phyloP scores from a whole-genome alignment of 768 basidiomycete species.

The Rubroboletus satanas region DNA sequence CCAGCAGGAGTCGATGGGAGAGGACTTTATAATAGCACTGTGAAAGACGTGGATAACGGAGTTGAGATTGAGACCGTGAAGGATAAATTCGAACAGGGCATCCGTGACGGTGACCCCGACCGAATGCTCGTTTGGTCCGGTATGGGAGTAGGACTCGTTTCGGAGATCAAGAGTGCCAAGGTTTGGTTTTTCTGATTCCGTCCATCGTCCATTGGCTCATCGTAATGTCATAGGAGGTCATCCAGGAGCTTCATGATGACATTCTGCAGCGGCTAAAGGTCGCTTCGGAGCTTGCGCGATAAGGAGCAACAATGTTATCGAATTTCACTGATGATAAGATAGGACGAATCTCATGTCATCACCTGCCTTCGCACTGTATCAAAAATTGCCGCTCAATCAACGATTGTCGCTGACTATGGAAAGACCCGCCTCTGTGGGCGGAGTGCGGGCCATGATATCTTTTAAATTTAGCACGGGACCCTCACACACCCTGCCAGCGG shows the following conservation, averaged over 20 bases:
- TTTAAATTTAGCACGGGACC: constrained; percentile 4
- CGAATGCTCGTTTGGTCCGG: constrained; percentile 68
- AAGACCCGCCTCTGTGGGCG: neutral
- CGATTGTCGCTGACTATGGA: constrained; percentile 1
- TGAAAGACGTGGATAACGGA: constrained; percentile 53
- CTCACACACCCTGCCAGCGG: constrained; percentile 7
- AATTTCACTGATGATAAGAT: constrained; percentile 23
- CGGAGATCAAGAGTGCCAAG: constrained; percentile 38
- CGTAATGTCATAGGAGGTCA: constrained; percentile 43
- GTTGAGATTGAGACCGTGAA: constrained; percentile 41
- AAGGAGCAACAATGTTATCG: constrained; percentile 13
- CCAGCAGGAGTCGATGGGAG: constrained; percentile 58
- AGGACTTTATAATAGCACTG: constrained; percentile 45
- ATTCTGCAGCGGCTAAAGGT: constrained; percentile 36
- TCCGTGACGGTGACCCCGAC: constrained; percentile 42
- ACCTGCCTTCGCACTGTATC: constrained; percentile 19
- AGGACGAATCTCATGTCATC: constrained; percentile 3
- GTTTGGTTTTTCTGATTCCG: constrained; percentile 27
- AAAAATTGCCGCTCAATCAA: constrained; percentile 5
- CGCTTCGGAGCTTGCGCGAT: constrained; percentile 24
- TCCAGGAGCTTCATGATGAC: constrained; percentile 49
- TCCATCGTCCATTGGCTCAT: constrained; percentile 1
- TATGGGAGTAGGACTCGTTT: constrained; percentile 57
- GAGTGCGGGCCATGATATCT: constrained; percentile 8
- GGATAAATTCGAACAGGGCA: constrained; percentile 44